Conservation (phyloP, 2,329 filamentous ascomycete genomes). For the Penicillium capsulatum region DNA sequence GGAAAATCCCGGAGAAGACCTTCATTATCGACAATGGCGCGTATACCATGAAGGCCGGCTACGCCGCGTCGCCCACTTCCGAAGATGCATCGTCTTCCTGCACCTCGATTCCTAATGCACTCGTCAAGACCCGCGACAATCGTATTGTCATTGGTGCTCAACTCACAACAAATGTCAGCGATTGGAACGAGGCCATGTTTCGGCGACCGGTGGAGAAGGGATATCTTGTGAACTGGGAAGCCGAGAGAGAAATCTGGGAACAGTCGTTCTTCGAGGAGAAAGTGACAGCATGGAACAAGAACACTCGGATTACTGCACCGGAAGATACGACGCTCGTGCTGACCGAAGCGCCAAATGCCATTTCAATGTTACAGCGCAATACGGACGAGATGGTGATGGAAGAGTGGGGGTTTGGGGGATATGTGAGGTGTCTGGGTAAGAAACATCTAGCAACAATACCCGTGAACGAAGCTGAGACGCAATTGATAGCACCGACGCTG, state of each 20-base stretch:
- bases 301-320: slow-evolving; percentile 54
- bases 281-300: slow-evolving; percentile 51
- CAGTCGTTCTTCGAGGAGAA: slow-evolving; percentile 72
- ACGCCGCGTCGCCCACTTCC: slow-evolving; percentile 49
- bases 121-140: slow-evolving; percentile 75
- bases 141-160: slow-evolving; percentile 77
- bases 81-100: slow-evolving; percentile 49
- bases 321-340: slow-evolving; percentile 77
- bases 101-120: slow-evolving; percentile 76
- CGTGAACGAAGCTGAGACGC: neutral
- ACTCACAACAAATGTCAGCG: slow-evolving; percentile 66
- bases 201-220: slow-evolving; percentile 89
- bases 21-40: slow-evolving; percentile 93
- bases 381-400: slow-evolving; percentile 97
- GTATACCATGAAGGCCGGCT: slow-evolving; percentile 85
- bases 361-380: slow-evolving; percentile 77
- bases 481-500: slow-evolving; percentile 59
- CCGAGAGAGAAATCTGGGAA: slow-evolving; percentile 93
- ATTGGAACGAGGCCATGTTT: slow-evolving; percentile 86
- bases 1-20: slow-evolving; percentile 56
- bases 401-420: slow-evolving; percentile 87
- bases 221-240: slow-evolving; percentile 94
- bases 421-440: slow-evolving; percentile 69
- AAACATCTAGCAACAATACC: neutral
- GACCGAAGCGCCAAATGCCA: slow-evolving; percentile 78